Evolutionary conservation across 2,329 filamentous ascomycete genomes (phyloP), one percentile per base, ranked within the genome.

Genomic region (Sporothrix protearum): DNA sequence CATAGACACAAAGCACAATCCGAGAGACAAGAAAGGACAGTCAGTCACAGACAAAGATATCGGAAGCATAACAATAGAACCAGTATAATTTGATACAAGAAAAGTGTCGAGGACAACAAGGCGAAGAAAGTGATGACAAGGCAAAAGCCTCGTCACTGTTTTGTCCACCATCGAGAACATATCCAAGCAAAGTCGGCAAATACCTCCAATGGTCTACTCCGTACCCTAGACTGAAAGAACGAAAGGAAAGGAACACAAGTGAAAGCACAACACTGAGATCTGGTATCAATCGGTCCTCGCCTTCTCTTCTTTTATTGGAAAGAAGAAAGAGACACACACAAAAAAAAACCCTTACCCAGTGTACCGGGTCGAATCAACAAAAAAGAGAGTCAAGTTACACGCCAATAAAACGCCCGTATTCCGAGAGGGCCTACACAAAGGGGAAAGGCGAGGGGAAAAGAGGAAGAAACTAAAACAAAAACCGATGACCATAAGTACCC

Each of bases 261-360:
- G 9, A 64, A 64, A 36, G 36, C 16, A 36, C 42, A 47, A 47
- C 42, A 47, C 42, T 36, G 63, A 68, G 53, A 64, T 57, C 70
- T 69, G 71, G 71, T 69, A 72, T 72, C 67, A 69, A 45, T 63
- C 36, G 36, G 59, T 22, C 42, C 42, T 33, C 63, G 49, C 30
- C 39, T 59, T 53, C 30, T 28, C 47, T 63, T 53, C 33, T 45
- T 6, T 53, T 53, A 14, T 25, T 9, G 49, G 22, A 1, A n/a
- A 28, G 3, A n/a, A 30, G 22, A 28, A 33, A 42, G 25, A 49
- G 14, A 51, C 39, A 71, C 28, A 42, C 39, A 66, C 16, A 64
- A 57, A 57, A 16, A 19, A 16, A 19, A 51, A 19, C 45, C 69
- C 47, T 64, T 42, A 25, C 12, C 57, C 33, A 63, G 57, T 68